phyloP scores from a whole-genome alignment of 2,329 filamentous ascomycete genomes.

The Hypomyces rosellus region DNA sequence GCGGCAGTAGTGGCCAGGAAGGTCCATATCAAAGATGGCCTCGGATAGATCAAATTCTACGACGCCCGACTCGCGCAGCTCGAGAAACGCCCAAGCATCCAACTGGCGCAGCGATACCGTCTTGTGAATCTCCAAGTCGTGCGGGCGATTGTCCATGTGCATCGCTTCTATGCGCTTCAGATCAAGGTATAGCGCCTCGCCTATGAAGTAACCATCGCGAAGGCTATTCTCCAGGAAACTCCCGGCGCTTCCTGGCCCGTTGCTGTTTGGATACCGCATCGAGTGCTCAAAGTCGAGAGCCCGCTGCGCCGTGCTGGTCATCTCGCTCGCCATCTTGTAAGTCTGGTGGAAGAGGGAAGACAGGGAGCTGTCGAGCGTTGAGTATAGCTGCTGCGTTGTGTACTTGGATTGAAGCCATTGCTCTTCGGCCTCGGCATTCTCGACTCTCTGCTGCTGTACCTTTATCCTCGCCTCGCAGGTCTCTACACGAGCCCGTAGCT shows the following conservation, averaged over 20 bases:
- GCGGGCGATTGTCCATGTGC: not conserved
- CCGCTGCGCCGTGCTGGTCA: not conserved
- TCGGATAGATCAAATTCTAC: conserved; percentile 3
- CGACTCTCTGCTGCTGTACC: not conserved
- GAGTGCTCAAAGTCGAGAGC: not conserved
- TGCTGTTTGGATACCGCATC: not conserved
- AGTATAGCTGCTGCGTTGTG: not conserved
- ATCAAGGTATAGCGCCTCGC: not conserved
- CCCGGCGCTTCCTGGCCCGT: not conserved
- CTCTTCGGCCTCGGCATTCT: not conserved
- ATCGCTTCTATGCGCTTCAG: not conserved
- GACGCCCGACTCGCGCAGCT: conserved; percentile 6
- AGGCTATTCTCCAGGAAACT: not conserved
- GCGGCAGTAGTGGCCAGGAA: conserved; percentile 31
- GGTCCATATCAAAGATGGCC: conserved; percentile 20
- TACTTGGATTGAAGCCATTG: not conserved
- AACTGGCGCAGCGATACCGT: not conserved
- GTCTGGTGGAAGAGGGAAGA: not conserved
- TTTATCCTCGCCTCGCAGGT: not conserved
- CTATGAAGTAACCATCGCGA: not conserved
- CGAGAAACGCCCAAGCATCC: conserved; percentile 1
- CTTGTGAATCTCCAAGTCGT: not conserved
- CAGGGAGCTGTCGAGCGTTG: not conserved
- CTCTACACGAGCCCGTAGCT: conserved; percentile 21
- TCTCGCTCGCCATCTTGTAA: not conserved